These are phyloP conservation scores for Takashimella tepidaria DNA, from an alignment of 1,284 basidiomycete genomes.

Conservation along the genomic window DNA sequence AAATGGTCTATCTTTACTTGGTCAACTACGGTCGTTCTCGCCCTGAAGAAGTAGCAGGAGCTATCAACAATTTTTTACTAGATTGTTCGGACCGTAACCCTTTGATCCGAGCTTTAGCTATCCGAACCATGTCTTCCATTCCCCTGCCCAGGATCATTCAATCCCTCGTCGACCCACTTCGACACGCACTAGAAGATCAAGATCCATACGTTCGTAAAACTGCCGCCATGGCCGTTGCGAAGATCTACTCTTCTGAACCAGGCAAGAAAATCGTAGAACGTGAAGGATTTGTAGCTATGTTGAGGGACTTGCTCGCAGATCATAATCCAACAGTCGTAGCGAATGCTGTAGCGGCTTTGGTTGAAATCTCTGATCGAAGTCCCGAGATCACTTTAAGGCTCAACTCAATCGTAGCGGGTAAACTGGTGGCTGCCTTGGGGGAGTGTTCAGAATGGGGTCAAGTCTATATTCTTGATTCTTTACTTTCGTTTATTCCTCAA, in stretches of 20 bases:
- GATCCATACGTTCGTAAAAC: conserved; percentile 98
- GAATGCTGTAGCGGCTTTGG: conserved; percentile 91
- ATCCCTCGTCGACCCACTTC: conserved; percentile 89
- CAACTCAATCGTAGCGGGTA: conserved; percentile 51
- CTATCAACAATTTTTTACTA: conserved; percentile 94
- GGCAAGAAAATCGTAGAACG: conserved; percentile 72
- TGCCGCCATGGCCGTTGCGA: conserved; percentile 88
- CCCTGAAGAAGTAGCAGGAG: conserved; percentile 90
- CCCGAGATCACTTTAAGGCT: conserved; percentile 55
- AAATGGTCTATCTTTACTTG: conserved; percentile 97
- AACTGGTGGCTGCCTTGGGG: conserved; percentile 89
- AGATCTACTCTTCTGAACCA: conserved; percentile 91
- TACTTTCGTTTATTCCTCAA: conserved; percentile 89
- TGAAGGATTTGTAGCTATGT: conserved; percentile 82
- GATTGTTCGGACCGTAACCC: conserved; percentile 95
- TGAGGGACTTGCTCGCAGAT: conserved; percentile 73
- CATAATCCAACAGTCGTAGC: conserved; percentile 94
- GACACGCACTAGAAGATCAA: conserved; percentile 83
- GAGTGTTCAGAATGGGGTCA: conserved; percentile 99
- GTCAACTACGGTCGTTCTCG: conserved; percentile 98
- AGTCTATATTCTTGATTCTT: conserved; percentile 93
- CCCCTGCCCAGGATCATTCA: conserved; percentile 97
- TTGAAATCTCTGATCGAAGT: conserved; percentile 64
- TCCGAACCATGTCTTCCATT: conserved; percentile 95
- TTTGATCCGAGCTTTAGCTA: conserved; percentile 89